Percentiles rank a stretch among this genome's conserved stretches.
These are phyloP conservation scores for Hypoxylon sp. DNA, from an alignment of 2,329 filamentous ascomycete species.

Conservation along the genomic window DNA sequence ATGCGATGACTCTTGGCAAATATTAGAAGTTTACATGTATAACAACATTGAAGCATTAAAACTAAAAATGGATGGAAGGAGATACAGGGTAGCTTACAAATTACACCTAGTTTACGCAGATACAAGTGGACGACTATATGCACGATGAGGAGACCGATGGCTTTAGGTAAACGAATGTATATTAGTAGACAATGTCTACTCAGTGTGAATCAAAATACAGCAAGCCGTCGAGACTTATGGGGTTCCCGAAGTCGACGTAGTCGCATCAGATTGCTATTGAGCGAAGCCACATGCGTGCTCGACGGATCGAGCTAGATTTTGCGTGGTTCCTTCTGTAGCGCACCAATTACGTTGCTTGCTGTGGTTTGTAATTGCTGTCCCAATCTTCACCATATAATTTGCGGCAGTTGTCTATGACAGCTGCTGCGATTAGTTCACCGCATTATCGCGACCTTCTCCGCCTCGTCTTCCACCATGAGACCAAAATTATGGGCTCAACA, in stretches of 20 bases:
- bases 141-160: background rate
- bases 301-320: constrained; percentile 13
- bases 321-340: constrained; percentile 16
- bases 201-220: constrained; percentile 36
- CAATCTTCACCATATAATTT: constrained; percentile 11
- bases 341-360: constrained; percentile 10
- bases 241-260: constrained; percentile 16
- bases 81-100: background rate
- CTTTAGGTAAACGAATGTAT: constrained; percentile 47
- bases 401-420: background rate
- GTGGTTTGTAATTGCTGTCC: constrained; percentile 14
- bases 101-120: background rate
- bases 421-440: constrained; percentile 11
- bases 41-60: background rate
- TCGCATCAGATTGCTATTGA: constrained; percentile 17
- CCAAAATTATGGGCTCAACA: constrained; percentile 25
- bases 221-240: constrained; percentile 25
- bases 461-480: constrained; percentile 29
- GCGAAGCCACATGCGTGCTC: constrained; percentile 10
- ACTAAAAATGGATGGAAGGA: background rate
- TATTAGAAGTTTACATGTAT: background rate
- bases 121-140: background rate
- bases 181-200: constrained; percentile 47
- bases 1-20: constrained; percentile 13
- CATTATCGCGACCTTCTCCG: constrained; percentile 15